Percentiles rank a stretch among this genome's conserved stretches.
Evolutionary conservation across 2,329 filamentous ascomycete species (phyloP).

Genomic region (Fusarium sp.): DNA sequence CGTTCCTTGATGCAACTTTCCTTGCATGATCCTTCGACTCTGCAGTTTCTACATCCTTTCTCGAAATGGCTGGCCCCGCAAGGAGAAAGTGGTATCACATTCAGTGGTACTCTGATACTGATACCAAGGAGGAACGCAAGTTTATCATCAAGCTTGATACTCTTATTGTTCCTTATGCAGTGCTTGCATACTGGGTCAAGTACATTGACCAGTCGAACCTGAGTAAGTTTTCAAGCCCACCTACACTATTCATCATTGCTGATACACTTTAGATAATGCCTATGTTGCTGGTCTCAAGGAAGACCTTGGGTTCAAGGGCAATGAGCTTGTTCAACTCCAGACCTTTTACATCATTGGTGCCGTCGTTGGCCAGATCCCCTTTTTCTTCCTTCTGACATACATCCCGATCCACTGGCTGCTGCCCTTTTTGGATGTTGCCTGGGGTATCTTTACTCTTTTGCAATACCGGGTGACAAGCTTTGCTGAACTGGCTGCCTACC

Average conservation of each 20-base stretch:
- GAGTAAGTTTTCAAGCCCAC: slow-evolving; percentile 12
- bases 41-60: neutral
- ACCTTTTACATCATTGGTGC: slow-evolving; percentile 61
- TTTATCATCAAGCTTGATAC: slow-evolving; percentile 62
- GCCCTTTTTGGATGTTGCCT: slow-evolving; percentile 63
- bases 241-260: no score
- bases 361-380: slow-evolving; percentile 63
- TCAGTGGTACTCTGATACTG: slow-evolving; percentile 24
- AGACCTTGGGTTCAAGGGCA: slow-evolving; percentile 62
- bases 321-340: slow-evolving; percentile 67
- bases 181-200: slow-evolving; percentile 44
- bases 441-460: slow-evolving; percentile 68
- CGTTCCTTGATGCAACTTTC: neutral
- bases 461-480: slow-evolving; percentile 63
- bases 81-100: slow-evolving; percentile 26
- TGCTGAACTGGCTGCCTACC: slow-evolving; percentile 63
- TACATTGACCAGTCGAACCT: slow-evolving; percentile 44
- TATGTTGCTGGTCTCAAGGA: slow-evolving; percentile 67
- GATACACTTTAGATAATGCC: slow-evolving; percentile 55
- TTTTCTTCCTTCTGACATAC: slow-evolving; percentile 62
- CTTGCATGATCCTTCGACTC: neutral
- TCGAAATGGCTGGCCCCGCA: slow-evolving; percentile 13
- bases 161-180: slow-evolving; percentile 54
- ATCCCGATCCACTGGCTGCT: slow-evolving; percentile 62
- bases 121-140: slow-evolving; percentile 26